Evolutionary conservation across 305 asterid genomes (phyloP).

Genomic region (Fraxinus greggii): DNA sequence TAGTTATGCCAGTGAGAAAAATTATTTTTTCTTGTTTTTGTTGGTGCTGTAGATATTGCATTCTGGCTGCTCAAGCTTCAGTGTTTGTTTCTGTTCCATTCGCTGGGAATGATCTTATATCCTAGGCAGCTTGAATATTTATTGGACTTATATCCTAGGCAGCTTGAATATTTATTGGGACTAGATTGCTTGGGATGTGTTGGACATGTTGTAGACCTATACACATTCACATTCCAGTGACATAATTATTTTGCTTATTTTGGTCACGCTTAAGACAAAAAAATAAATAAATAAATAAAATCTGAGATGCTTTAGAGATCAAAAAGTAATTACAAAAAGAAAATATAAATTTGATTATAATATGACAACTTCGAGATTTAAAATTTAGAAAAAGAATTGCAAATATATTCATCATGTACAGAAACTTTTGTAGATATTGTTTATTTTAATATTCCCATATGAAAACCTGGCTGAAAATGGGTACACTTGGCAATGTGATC

Average conservation of each 20-base stretch:
- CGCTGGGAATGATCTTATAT: not conserved
- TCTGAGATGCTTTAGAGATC: not conserved
- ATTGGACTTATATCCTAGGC: not conserved
- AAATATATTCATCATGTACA: not conserved
- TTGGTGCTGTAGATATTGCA: not conserved
- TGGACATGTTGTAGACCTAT: not conserved
- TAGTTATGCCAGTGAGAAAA: not conserved
- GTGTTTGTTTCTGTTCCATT: not conserved
- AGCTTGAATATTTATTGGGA: not conserved
- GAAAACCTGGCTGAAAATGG: not conserved
- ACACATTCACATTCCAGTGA: not conserved
- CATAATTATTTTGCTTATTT: not conserved
- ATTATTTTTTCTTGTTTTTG: not conserved
- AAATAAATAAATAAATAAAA: not conserved
- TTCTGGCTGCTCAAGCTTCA: not conserved
- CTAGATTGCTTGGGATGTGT: not conserved
- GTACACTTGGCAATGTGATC: not conserved
- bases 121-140: not conserved
- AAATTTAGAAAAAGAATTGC: not conserved
- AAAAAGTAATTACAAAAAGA: not conserved
- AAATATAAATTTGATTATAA: not conserved
- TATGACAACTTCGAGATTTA: not conserved
- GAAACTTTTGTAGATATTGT: not conserved
- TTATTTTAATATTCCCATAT: not conserved
- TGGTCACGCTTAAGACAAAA: not conserved